phyloP scores from a whole-genome alignment of 2,329 filamentous ascomycete species.

The Penicillium rolfsii region DNA sequence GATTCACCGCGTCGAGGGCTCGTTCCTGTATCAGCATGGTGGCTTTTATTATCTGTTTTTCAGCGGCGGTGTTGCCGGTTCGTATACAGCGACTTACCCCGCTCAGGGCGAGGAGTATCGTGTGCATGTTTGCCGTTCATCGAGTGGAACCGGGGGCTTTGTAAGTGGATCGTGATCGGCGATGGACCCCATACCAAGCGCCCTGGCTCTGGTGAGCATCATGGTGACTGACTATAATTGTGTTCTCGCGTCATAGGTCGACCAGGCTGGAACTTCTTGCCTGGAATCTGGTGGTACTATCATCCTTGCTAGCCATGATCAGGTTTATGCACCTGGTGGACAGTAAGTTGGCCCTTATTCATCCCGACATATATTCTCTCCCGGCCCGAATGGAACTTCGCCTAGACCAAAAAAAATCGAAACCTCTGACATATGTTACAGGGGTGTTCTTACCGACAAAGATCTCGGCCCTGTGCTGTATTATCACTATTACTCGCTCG shows the following conservation, averaged over 20 bases:
- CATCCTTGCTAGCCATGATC: slow-evolving; percentile 62
- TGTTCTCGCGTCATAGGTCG: slow-evolving; percentile 41
- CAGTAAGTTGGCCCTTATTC: slow-evolving; percentile 53
- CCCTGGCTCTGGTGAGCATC: not conserved
- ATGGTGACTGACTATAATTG: not conserved
- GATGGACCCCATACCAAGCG: not conserved
- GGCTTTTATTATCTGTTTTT: slow-evolving; percentile 67
- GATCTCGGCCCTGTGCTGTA: slow-evolving; percentile 60
- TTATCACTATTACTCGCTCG: slow-evolving; percentile 59
- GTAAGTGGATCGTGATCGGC: slow-evolving; percentile 37
- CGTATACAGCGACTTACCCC: slow-evolving; percentile 56
- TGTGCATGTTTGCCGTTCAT: slow-evolving; percentile 65
- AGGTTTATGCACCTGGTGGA: slow-evolving; percentile 67
- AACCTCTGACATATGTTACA: slow-evolving; percentile 19
- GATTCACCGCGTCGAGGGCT: slow-evolving; percentile 60
- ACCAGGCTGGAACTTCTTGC: slow-evolving; percentile 59
- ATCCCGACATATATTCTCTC: not conserved
- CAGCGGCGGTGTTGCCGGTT: slow-evolving; percentile 62
- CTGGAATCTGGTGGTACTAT: slow-evolving; percentile 62
- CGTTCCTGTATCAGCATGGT: slow-evolving; percentile 59
- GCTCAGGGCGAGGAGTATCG: slow-evolving; percentile 64
- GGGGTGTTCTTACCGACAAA: slow-evolving; percentile 38
- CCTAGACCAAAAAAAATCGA: not conserved
- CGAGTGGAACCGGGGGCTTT: slow-evolving; percentile 57
- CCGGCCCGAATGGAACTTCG: not conserved